A percentile compares a stretch with the other conserved stretches of the same genome.
Conservation (phyloP, 148 eudicot genomes). For the Talinum fruticosum region DNA sequence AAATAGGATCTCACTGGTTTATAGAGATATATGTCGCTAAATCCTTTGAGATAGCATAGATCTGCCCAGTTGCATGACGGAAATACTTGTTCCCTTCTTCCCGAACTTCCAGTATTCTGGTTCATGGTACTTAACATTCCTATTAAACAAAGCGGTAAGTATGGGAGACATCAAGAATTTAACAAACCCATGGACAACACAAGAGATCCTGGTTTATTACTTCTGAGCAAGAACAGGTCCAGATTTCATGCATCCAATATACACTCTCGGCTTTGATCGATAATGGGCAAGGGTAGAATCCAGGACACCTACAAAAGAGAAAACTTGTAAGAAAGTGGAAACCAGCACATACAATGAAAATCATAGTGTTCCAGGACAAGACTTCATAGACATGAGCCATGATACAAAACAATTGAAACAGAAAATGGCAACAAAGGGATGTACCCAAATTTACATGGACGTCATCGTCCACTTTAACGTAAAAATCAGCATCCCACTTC, state of each 20-base stretch:
- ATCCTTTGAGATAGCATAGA: constrained; percentile 92
- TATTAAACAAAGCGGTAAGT: constrained; percentile 24
- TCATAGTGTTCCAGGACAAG: background rate
- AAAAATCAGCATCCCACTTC: constrained; percentile 97
- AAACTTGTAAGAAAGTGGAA: constrained; percentile 7
- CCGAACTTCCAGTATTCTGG: constrained; percentile 98
- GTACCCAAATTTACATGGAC: constrained; percentile 94
- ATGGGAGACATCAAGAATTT: background rate
- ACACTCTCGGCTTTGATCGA: constrained; percentile 79
- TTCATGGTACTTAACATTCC: constrained; percentile 89
- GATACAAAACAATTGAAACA: background rate
- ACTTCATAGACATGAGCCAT: background rate
- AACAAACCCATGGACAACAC: background rate
- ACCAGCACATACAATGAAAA: background rate
- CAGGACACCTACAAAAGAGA: constrained; percentile 48
- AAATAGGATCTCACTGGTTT: constrained; percentile 61
- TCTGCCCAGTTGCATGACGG: constrained; percentile 97
- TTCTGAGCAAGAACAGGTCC: constrained; percentile 89
- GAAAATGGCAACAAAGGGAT: background rate
- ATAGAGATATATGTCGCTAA: constrained; percentile 85
- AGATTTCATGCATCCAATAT: constrained; percentile 97
- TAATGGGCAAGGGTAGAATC: constrained; percentile 89
- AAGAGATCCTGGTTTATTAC: constrained; percentile 40
- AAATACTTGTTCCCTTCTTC: constrained; percentile 96
- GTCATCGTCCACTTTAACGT: constrained; percentile 93